Evolutionary conservation across 371 early-diverging fungal species (phyloP).

Genomic region (Syncephalis plumigaleata): DNA sequence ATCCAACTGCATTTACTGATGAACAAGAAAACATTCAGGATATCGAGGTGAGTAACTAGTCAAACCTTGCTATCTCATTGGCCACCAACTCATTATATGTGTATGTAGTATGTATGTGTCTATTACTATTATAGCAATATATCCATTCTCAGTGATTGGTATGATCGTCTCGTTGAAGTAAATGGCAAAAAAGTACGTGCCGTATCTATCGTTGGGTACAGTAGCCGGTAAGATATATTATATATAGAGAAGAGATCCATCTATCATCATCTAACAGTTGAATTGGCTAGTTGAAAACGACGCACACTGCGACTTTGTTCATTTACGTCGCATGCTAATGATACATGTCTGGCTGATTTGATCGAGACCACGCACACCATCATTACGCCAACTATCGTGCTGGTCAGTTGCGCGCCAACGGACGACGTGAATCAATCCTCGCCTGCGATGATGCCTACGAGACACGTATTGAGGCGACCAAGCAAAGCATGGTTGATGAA

Average conservation of each 20-base stretch:
- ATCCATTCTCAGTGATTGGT: constrained; percentile 92
- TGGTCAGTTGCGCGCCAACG: constrained; percentile 27
- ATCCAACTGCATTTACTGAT: constrained; percentile 31
- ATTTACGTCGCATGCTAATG: constrained; percentile 56
- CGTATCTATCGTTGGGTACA: constrained; percentile 93
- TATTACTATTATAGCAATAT: constrained; percentile 28
- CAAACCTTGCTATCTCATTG: no score
- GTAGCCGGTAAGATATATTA: constrained; percentile 50
- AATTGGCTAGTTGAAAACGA: constrained; percentile 57
- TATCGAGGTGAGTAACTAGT: constrained; percentile 41
- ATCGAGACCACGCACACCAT: constrained; percentile 60
- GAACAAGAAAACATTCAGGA: constrained; percentile 49
- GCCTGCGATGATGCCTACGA: constrained; percentile 63
- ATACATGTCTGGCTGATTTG: constrained; percentile 61
- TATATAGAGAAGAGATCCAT: no score
- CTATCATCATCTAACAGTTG: neutral
- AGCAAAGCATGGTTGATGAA: constrained; percentile 30
- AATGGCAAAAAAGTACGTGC: constrained; percentile 60
- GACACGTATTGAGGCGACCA: constrained; percentile 30
- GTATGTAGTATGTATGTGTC: no score
- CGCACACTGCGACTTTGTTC: constrained; percentile 70
- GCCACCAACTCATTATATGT: no score
- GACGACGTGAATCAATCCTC: constrained; percentile 55
- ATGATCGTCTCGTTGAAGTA: constrained; percentile 46
- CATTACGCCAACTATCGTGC: constrained; percentile 69